A percentile compares a stretch with the other conserved stretches of the same genome.
Conservation (phyloP, 202 grass and related monocot genomes). For the Schoenoplectus triqueter region DNA sequence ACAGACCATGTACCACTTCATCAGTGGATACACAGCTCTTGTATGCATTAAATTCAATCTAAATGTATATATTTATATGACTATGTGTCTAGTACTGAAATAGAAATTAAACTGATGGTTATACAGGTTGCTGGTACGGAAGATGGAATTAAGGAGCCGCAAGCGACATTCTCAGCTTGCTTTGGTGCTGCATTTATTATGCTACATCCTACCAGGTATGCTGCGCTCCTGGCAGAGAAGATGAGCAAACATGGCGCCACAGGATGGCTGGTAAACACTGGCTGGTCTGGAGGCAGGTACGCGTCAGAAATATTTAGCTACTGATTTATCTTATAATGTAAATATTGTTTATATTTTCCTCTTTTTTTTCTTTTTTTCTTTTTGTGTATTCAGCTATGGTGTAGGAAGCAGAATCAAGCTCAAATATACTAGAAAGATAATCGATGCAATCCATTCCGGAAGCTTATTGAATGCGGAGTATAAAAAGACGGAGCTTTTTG, state of each 20-base stretch:
- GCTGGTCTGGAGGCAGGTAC: constrained; percentile 91
- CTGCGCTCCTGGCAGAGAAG: constrained; percentile 90
- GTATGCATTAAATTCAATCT: constrained; percentile 33
- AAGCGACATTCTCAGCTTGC: constrained; percentile 94
- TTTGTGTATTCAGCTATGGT: constrained; percentile 57
- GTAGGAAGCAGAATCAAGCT: constrained; percentile 88
- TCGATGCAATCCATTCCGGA: constrained; percentile 91
- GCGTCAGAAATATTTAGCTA: not conserved
- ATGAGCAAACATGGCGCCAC: constrained; percentile 92
- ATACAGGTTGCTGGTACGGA: constrained; percentile 88
- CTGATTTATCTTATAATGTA: not conserved
- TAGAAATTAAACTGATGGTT: constrained; percentile 73
- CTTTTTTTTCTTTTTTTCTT: not conserved
- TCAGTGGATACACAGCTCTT: constrained; percentile 94
- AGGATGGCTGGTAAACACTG: constrained; percentile 96
- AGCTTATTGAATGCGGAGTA: constrained; percentile 72
- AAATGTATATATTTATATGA: not conserved
- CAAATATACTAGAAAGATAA: constrained; percentile 82
- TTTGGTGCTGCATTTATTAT: constrained; percentile 69
- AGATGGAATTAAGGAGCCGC: constrained; percentile 93
- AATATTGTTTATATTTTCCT: not conserved
- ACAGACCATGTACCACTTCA: constrained; percentile 99
- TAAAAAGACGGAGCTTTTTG: constrained; percentile 82
- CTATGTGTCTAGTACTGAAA: not conserved
- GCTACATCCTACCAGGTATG: constrained; percentile 58